These are phyloP conservation scores for Penicillium sclerotiorum DNA, from an alignment of 2,329 filamentous ascomycete genomes.

Conservation along the genomic window DNA sequence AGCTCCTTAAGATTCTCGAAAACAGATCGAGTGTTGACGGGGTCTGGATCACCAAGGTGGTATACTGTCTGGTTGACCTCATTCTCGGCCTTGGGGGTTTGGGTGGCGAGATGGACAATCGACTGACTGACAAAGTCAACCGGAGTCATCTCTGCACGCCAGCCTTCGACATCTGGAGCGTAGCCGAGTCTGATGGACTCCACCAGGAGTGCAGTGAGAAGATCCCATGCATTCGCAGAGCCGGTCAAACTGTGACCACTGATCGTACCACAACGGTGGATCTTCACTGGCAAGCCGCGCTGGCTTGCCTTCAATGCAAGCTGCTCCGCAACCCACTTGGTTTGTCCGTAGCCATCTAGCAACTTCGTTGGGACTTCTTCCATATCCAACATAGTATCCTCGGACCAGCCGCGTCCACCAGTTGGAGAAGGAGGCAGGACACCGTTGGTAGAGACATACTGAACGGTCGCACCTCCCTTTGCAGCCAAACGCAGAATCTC, in stretches of 20 bases:
- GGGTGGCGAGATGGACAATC: conserved; percentile 69
- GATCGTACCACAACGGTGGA: conserved; percentile 75
- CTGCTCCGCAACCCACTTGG: conserved; percentile 79
- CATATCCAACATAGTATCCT: conserved; percentile 67
- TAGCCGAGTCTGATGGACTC: conserved; percentile 74
- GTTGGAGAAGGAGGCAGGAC: conserved; percentile 74
- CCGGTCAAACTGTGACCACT: conserved; percentile 75
- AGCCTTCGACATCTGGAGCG: conserved; percentile 70
- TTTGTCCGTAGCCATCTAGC: conserved; percentile 74
- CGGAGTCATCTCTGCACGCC: conserved; percentile 82
- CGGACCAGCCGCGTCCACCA: conserved; percentile 66
- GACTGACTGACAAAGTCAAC: conserved; percentile 79
- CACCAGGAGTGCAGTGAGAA: conserved; percentile 74
- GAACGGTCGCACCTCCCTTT: conserved; percentile 68
- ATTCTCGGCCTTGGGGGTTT: conserved; percentile 40
- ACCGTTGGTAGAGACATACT: conserved; percentile 80
- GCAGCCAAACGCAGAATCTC: conserved; percentile 73
- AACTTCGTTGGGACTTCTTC: conserved; percentile 70
- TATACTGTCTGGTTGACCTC: conserved; percentile 67
- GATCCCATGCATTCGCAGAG: conserved; percentile 76
- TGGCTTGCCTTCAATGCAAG: conserved; percentile 70
- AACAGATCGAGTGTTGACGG: conserved; percentile 66
- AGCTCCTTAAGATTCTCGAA: conserved; percentile 67
- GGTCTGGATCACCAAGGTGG: conserved; percentile 73
- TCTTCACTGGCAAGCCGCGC: conserved; percentile 69